These are phyloP conservation scores for Aspergillus baeticus DNA, from an alignment of 495 filamentous ascomycete species.

Conservation along the genomic window DNA sequence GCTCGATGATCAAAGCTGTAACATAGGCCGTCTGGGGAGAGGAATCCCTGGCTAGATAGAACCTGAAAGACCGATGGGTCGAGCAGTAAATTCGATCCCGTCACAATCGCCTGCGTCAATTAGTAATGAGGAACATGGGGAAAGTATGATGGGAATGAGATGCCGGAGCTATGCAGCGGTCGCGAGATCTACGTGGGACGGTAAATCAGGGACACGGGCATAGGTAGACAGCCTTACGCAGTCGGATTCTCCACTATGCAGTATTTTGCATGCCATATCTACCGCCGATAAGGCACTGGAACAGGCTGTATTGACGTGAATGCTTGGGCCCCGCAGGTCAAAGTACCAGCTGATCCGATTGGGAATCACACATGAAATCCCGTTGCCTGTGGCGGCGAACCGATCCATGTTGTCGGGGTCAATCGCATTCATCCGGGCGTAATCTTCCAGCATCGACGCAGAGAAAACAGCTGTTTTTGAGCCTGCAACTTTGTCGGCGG, in stretches of 20 bases:
- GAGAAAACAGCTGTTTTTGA: conserved; percentile 22
- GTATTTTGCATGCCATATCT: conserved; percentile 39
- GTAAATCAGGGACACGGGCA: no score
- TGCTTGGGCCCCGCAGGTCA: conserved; percentile 41
- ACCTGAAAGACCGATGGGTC: conserved; percentile 21
- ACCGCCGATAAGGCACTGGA: conserved; percentile 44
- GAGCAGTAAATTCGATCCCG: conserved; percentile 29
- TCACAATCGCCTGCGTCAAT: conserved; percentile 22
- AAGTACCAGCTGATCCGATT: conserved; percentile 50
- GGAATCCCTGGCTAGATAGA: conserved; percentile 23
- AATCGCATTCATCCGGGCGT: conserved; percentile 2
- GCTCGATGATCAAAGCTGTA: conserved; percentile 33
- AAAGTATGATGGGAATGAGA: not conserved
- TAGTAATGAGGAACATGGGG: not conserved
- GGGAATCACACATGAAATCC: conserved; percentile 15
- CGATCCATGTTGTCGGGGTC: conserved; percentile 11
- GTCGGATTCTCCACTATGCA: conserved; percentile 25
- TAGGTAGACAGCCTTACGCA: not conserved
- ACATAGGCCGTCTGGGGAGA: conserved; percentile 28
- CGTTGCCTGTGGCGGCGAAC: conserved; percentile 8
- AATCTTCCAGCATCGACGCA: conserved; percentile 10
- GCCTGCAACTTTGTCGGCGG: conserved; percentile 13
- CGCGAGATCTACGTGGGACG: no score
- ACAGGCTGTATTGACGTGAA: conserved; percentile 50
- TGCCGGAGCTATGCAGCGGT: no score